Conservation (phyloP, 176 grass and related monocot genomes). For the Pontederia paniculata region DNA sequence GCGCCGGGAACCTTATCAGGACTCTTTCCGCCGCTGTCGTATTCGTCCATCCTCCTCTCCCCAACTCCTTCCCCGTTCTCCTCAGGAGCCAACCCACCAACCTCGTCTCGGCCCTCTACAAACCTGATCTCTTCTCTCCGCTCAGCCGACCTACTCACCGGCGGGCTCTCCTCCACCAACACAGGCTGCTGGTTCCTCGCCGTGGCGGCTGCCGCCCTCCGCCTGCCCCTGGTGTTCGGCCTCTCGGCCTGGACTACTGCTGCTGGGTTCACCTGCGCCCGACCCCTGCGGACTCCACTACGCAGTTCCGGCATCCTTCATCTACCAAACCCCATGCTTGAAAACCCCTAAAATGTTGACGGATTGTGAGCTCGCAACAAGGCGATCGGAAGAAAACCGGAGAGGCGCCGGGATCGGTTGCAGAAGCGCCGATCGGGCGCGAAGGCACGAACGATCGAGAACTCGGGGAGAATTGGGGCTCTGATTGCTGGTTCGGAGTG, state of each 20-base stretch:
- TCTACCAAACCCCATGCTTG: slow-evolving; percentile 24
- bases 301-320: slow-evolving; percentile 52
- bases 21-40: slow-evolving; percentile 49
- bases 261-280: slow-evolving; percentile 45
- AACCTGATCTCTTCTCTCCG: slow-evolving; percentile 33
- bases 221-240: slow-evolving; percentile 21
- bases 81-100: slow-evolving; percentile 10
- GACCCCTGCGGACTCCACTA: slow-evolving; percentile 50
- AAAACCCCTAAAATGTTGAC: slow-evolving; percentile 8
- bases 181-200: slow-evolving; percentile 22
- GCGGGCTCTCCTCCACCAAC: slow-evolving; percentile 9
- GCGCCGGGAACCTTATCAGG: slow-evolving; percentile 34
- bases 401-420: not conserved
- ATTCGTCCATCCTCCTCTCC: slow-evolving; percentile 48
- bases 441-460: not conserved
- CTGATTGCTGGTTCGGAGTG: not conserved
- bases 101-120: slow-evolving; percentile 24
- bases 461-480: not conserved
- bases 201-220: slow-evolving; percentile 7
- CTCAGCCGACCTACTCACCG: slow-evolving; percentile 19
- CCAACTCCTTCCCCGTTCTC: slow-evolving; percentile 17
- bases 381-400: not conserved
- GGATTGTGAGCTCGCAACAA: too few species aligned
- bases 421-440: not conserved
- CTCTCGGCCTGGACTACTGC: slow-evolving; percentile 29